Evolutionary conservation across 1,284 basidiomycete genomes (phyloP), one percentile per base, ranked within the genome.

Genomic region (Papiliotrema fonsecae): DNA sequence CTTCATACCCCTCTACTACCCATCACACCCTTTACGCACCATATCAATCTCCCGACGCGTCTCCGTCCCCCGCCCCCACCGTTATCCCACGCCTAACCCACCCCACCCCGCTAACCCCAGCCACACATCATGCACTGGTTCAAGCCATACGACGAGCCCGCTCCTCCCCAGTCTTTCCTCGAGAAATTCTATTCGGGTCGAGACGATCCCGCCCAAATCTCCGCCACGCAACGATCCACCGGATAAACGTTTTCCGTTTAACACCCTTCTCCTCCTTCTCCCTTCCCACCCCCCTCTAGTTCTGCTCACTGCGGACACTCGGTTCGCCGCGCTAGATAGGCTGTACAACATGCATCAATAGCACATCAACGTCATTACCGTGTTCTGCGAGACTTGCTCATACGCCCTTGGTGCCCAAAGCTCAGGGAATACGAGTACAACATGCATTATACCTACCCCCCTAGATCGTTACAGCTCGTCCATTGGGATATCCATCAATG

Each of bases 91-190:
- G n/a, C n/a, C n/a, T n/a, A n/a, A n/a, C n/a, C n/a, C n/a, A n/a
- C n/a, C n/a, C n/a, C n/a, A n/a, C n/a, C n/a, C n/a, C n/a, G n/a
- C n/a, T 16, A n/a, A 19, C 18, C 34, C 0, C 51, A 74, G 74
- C 65, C 73, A 25, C 71, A 74, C 55, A 50, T 75, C 47, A 67
- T 74, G 65, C 58, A 69, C 49, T 74, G 72, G 72, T 75, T 75
- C 69, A 70, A 71, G 56, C 52, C 58, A 36, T 68, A 62, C 53
- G 68, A 71, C 30, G 69, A 72, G 50, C 61, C 68, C 45, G 55
- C 68, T 30, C 51, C 62, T 37, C 74, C 73, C 21, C 55, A 61
- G 42, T 70, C 74, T 2, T 75, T 75, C 67, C 62, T 74, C 52
- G 71, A 75, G 44, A 75, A 74, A 53, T 74, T 74, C 65, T 69